phyloP scores from a whole-genome alignment of 345 rosid species.

The Crucihimalaya himalaica region DNA sequence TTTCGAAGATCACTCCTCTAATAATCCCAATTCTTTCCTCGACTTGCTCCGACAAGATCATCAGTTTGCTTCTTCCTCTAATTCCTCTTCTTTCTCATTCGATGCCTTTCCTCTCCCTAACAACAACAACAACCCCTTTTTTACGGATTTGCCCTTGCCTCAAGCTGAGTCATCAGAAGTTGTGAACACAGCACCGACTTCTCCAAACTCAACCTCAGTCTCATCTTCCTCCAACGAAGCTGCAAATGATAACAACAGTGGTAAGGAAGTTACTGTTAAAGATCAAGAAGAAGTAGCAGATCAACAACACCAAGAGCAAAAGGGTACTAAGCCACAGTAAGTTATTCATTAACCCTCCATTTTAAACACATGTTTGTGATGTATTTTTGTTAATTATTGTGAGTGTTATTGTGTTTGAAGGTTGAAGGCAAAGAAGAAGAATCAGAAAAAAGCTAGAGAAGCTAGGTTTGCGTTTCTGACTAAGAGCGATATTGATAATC shows the following conservation, averaged over 20 bases:
- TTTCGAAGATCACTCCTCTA: constrained; percentile 30
- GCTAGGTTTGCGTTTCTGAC: constrained; percentile 97
- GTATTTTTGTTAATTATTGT: neutral
- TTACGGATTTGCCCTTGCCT: constrained; percentile 30
- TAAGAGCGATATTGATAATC: constrained; percentile 87
- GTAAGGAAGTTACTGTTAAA: constrained; percentile 41
- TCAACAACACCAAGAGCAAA: constrained; percentile 49
- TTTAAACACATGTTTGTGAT: neutral
- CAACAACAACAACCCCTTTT: constrained; percentile 31
- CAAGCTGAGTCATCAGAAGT: constrained; percentile 75
- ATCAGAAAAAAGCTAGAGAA: constrained; percentile 74
- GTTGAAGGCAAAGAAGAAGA: constrained; percentile 89
- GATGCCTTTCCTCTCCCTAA: constrained; percentile 49
- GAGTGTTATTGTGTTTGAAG: constrained; percentile 39
- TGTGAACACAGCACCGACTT: constrained; percentile 60
- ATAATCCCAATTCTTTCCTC: constrained; percentile 38
- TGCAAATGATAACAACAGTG: constrained; percentile 44
- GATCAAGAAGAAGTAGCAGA: constrained; percentile 57
- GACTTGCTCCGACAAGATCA: constrained; percentile 59
- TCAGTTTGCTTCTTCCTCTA: constrained; percentile 36
- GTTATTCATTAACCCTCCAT: constrained; percentile 21
- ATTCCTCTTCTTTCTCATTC: constrained; percentile 48
- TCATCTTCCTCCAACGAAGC: constrained; percentile 83
- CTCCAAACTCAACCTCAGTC: constrained; percentile 84
- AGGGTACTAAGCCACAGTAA: constrained; percentile 70